Conservation (phyloP, 108 stramenopile species). For the Skeletonema grethae region DNA sequence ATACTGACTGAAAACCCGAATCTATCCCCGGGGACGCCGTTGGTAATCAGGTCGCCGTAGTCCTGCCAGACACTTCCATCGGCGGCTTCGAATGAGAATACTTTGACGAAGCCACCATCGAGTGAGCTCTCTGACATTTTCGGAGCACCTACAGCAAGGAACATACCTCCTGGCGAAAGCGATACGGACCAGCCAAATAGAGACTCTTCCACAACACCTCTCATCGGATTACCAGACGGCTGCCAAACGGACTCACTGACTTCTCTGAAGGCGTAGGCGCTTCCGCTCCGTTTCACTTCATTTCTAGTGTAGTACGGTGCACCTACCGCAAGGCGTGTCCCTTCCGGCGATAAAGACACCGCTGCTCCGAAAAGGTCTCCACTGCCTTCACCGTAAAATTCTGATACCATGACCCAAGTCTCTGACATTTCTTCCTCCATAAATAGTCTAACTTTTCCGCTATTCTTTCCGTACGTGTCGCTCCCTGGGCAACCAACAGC, state of each 20-base stretch:
- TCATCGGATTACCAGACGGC: constrained; percentile 27
- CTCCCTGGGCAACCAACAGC: constrained; percentile 51
- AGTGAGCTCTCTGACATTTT: constrained; percentile 12
- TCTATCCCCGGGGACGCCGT: constrained; percentile 35
- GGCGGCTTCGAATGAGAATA: constrained; percentile 31
- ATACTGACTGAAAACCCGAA: constrained; percentile 49
- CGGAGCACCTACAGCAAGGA: constrained; percentile 56
- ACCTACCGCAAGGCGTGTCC: constrained; percentile 60
- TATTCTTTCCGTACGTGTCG: constrained; percentile 47
- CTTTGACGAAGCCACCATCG: constrained; percentile 63
- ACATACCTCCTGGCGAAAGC: constrained; percentile 30
- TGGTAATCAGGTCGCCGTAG: constrained; percentile 31
- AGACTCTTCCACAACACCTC: constrained; percentile 30
- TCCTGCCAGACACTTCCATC: constrained; percentile 14
- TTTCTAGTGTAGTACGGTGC: constrained; percentile 66
- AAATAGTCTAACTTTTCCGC: constrained; percentile 50
- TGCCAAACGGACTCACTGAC: constrained; percentile 36
- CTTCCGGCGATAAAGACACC: constrained; percentile 57
- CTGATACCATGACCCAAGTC: constrained; percentile 26
- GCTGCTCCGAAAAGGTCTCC: constrained; percentile 59
- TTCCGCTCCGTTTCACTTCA: constrained; percentile 38
- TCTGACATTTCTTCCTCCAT: constrained; percentile 29
- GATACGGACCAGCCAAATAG: constrained; percentile 52
- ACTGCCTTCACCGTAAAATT: constrained; percentile 41
- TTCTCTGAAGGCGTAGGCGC: constrained; percentile 47